Evolutionary conservation across 176 grass and related monocot genomes (phyloP).

Genomic region (Carex littledalei): DNA sequence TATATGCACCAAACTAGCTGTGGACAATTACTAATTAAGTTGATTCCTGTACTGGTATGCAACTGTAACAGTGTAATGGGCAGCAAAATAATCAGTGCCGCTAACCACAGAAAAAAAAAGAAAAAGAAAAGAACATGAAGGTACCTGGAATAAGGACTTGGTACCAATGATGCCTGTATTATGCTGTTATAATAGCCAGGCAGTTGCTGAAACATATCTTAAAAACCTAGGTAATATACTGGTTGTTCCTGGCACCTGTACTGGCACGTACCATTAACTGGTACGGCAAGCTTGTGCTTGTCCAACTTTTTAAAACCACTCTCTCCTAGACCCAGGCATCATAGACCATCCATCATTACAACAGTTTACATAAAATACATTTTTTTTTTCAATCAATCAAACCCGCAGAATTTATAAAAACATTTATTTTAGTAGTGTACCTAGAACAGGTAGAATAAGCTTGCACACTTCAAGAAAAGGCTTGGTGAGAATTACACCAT

Average conservation of each 20-base stretch:
- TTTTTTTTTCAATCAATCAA: neutral
- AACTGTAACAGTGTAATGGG: neutral
- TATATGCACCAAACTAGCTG: neutral
- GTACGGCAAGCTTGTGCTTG: neutral
- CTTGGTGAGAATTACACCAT: constrained; percentile 62
- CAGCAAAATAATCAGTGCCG: neutral
- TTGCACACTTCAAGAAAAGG: constrained; percentile 83
- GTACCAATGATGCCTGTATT: neutral
- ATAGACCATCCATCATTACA: neutral
- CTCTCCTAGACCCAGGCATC: neutral
- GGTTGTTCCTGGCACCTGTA: neutral
- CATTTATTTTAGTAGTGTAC: constrained; percentile 25
- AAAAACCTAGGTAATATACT: neutral
- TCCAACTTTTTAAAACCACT: neutral
- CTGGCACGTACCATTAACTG: neutral
- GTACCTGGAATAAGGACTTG: neutral
- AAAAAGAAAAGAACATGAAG: neutral
- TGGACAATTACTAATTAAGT: neutral
- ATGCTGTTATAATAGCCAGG: neutral
- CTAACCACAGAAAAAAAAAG: neutral
- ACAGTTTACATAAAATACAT: neutral
- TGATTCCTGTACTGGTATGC: neutral
- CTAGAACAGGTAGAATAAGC: constrained; percentile 78
- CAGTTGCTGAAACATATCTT: neutral
- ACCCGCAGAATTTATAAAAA: neutral